Evolutionary conservation across 2,329 filamentous ascomycete species (phyloP), one percentile per base, ranked within the genome.

Genomic region (Rutstroemia sydowiana): DNA sequence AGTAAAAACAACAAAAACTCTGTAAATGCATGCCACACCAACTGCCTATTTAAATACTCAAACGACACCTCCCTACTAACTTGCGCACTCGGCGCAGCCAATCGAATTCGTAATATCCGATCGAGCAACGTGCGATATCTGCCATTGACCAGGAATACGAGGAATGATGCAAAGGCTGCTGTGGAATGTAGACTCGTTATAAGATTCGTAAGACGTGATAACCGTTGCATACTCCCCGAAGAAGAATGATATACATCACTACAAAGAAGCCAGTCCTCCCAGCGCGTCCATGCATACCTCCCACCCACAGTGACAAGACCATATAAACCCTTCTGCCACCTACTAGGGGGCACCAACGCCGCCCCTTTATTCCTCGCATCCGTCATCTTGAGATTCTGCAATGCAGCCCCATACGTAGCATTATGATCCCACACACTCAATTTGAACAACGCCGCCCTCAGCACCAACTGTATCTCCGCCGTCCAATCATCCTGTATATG

Each of bases 21-120:
- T 23, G 93, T 98, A 64, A 98, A 95, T n/a, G 93, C 93, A 70
- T 98, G 93, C 93, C 93, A 98, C 34, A 98, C 93, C 10, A 98
- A 81, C 71, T 98, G 93, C 44, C 93, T 84, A 68, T 98, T 98
- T 45, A 97, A 80, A 64, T 96, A 97, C 70, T 98, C 93, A 66
- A 98, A 97, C 1, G 88, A 95, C 23, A 98, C 91, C 69, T 97
- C 90, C 30, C 92, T 80, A 66, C 82, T 88, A 57, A 95, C 86
- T 66, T 95, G 88, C 64, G 81, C 89, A 3, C 86, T 91, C 5
- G 87, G 86, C 7, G 93, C 87, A 3, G 89, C 86, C 41, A 98
- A 79, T 51, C 92, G 84, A 69, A 98, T 84, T 53, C 87, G 79
- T 50, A 98, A 73, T 10, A 93, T 67, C 50, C 93, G 82, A 68